phyloP scores from a whole-genome alignment of 2,329 filamentous ascomycete species.

The Plectosphaerella plurivora region DNA sequence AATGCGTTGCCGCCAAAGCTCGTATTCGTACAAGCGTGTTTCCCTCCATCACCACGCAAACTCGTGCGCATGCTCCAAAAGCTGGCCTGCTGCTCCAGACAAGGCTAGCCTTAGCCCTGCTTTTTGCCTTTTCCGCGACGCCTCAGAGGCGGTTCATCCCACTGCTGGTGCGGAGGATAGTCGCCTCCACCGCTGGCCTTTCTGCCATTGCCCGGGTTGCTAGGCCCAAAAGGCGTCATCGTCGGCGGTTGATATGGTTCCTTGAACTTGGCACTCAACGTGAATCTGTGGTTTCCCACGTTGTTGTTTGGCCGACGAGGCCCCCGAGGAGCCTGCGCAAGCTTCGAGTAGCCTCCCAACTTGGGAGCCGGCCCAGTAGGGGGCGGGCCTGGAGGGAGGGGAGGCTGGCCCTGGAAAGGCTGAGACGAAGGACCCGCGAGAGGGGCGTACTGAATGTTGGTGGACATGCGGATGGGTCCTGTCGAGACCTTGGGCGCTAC shows the following conservation, averaged over 20 bases:
- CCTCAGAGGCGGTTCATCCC: neutral
- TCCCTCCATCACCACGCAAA: no score
- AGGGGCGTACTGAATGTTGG: conserved; percentile 29
- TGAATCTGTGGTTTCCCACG: no score
- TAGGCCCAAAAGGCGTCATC: neutral
- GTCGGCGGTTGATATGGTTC: neutral
- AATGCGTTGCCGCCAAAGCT: no score
- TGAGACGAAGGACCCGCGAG: no score
- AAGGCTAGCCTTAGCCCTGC: no score
- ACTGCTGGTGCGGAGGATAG: conserved; percentile 3
- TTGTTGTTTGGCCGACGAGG: conserved; percentile 7
- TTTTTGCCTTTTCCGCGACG: conserved; percentile 11
- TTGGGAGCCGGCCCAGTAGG: conserved; percentile 20
- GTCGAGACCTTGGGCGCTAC: conserved; percentile 22
- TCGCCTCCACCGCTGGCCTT: conserved; percentile 3
- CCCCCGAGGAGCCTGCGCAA: conserved; percentile 7
- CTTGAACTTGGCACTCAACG: no score
- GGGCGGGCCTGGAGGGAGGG: conserved; percentile 32
- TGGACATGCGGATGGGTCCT: conserved; percentile 33
- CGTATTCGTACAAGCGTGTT: no score
- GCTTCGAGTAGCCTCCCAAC: conserved; percentile 14
- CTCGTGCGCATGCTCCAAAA: no score
- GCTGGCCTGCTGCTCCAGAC: no score
- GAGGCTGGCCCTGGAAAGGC: conserved; percentile 22
- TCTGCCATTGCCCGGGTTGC: neutral